Percentiles rank a stretch among this genome's conserved stretches.
These are phyloP conservation scores for Suhomyces ambrosiae DNA, from an alignment of 1,139 yeast genomes.

Conservation along the genomic window DNA sequence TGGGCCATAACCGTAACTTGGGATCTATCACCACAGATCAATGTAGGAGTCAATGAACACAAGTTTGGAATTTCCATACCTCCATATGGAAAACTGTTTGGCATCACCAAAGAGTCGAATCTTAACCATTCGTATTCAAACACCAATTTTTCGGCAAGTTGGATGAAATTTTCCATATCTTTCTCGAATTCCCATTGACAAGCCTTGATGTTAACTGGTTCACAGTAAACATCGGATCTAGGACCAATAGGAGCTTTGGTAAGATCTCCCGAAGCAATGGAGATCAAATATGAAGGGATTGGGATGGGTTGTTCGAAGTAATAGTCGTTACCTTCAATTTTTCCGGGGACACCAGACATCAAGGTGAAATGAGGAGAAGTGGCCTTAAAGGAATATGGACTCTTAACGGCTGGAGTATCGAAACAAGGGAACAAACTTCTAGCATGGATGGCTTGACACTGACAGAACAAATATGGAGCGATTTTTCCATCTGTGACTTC, in stretches of 20 bases:
- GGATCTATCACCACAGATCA: slow-evolving; percentile 82
- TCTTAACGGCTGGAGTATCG: slow-evolving; percentile 85
- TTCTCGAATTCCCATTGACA: slow-evolving; percentile 80
- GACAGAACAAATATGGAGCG: slow-evolving; percentile 81
- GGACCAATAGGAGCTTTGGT: slow-evolving; percentile 76
- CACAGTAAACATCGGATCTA: slow-evolving; percentile 79
- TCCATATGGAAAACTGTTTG: slow-evolving; percentile 87
- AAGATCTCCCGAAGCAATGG: slow-evolving; percentile 85
- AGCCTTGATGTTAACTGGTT: slow-evolving; percentile 66
- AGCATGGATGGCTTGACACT: slow-evolving; percentile 90
- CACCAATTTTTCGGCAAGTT: slow-evolving; percentile 78
- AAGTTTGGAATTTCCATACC: slow-evolving; percentile 96
- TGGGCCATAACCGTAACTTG: slow-evolving; percentile 90
- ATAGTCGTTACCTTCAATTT: slow-evolving; percentile 39
- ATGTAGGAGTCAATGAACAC: slow-evolving; percentile 89
- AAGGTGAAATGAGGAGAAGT: slow-evolving; percentile 67
- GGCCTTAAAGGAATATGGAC: slow-evolving; percentile 61
- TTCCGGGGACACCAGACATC: slow-evolving; percentile 62
- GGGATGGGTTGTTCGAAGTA: slow-evolving; percentile 74
- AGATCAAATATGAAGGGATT: slow-evolving; percentile 81
- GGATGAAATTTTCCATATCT: slow-evolving; percentile 78
- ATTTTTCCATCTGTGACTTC: slow-evolving; percentile 76
- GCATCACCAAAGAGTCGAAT: slow-evolving; percentile 79
- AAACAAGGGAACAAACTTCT: slow-evolving; percentile 87
- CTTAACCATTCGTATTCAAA: slow-evolving; percentile 85